phyloP scores from a whole-genome alignment of 2,329 filamentous ascomycete genomes.

The Paramyrothecium roridum region DNA sequence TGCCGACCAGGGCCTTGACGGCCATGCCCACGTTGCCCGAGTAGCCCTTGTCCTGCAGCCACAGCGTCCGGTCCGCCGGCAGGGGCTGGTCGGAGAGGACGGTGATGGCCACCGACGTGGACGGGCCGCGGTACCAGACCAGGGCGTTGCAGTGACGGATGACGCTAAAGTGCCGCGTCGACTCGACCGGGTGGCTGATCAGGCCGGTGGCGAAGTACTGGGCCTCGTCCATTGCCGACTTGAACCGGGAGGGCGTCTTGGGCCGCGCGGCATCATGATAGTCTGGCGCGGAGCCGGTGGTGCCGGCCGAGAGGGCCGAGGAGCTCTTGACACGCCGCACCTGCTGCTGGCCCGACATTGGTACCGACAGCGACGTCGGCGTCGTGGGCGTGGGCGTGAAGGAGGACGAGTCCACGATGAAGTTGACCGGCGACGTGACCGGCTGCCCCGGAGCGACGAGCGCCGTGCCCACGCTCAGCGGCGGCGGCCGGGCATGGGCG shows the following conservation, averaged over 20 bases:
- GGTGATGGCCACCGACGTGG: conserved; percentile 61
- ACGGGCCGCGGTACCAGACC: conserved; percentile 63
- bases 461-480: neutral
- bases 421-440: conserved; percentile 1
- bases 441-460: conserved; percentile 2
- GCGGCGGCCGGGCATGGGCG: conserved; percentile 1
- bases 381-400: neutral
- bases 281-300: neutral
- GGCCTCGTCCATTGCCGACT: conserved; percentile 52
- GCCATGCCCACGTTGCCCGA: conserved; percentile 68
- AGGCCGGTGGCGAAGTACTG: conserved; percentile 65
- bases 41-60: conserved; percentile 67
- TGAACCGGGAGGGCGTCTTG: conserved; percentile 33
- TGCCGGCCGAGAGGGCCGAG: conserved; percentile 18
- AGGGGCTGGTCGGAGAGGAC: conserved; percentile 59
- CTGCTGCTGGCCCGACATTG: neutral
- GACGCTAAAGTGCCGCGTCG: conserved; percentile 63
- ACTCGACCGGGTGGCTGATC: conserved; percentile 60
- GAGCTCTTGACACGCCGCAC: conserved; percentile 28
- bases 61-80: conserved; percentile 56
- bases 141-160: conserved; percentile 63
- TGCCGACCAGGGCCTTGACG: conserved; percentile 59
- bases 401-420: neutral
- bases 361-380: neutral
- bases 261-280: conserved; percentile 8